These are phyloP conservation scores for Lipomyces spencermartinsiae DNA, from an alignment of 805 yeast species.

Conservation along the genomic window DNA sequence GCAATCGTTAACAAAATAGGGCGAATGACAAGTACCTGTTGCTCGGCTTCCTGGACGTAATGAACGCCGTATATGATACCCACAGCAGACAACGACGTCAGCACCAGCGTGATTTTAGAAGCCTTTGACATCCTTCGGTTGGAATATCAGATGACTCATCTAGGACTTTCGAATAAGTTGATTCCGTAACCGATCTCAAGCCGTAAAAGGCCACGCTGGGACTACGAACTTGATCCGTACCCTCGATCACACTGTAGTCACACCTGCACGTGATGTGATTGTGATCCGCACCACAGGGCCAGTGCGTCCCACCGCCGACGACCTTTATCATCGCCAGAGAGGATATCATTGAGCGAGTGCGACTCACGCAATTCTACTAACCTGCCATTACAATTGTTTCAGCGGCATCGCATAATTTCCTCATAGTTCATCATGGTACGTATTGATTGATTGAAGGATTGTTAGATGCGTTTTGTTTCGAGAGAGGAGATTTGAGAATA, in stretches of 20 bases:
- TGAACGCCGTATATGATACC: constrained; percentile 38
- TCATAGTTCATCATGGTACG: background rate
- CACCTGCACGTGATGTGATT: too few species aligned
- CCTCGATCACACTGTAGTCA: background rate
- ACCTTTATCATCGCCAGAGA: background rate
- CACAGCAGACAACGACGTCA: constrained; percentile 22
- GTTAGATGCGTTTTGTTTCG: background rate
- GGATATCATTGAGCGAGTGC: too few species aligned
- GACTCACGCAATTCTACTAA: background rate
- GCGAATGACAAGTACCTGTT: constrained; percentile 19
- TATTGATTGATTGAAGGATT: background rate
- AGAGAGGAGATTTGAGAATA: background rate
- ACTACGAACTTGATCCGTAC: too few species aligned
- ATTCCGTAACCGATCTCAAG: background rate
- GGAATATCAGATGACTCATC: background rate
- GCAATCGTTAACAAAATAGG: background rate
- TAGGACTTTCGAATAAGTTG: background rate
- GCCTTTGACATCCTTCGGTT: constrained; percentile 35
- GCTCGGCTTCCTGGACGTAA: constrained; percentile 37
- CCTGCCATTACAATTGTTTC: background rate
- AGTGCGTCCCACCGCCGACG: background rate
- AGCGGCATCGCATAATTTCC: background rate
- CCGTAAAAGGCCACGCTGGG: too few species aligned
- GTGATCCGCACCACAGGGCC: background rate
- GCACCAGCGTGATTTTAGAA: constrained; percentile 34